Conservation (phyloP, 2,329 filamentous ascomycete genomes). For the Tolypocladium sp. region DNA sequence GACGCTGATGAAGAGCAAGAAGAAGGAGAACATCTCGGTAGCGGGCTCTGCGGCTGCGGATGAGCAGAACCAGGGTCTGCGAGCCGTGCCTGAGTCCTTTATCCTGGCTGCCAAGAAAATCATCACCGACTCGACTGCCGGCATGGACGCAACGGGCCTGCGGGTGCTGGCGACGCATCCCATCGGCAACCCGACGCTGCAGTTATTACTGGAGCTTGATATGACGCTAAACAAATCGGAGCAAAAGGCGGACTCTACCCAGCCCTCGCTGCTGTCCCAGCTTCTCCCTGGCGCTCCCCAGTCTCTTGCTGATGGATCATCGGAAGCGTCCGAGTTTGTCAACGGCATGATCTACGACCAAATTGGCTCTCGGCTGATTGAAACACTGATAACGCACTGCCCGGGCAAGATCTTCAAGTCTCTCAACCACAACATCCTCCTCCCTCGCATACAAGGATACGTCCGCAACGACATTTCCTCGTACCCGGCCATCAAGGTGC, state of each 20-base stretch:
- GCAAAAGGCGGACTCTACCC: slow-evolving; percentile 20
- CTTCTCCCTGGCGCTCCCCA: slow-evolving; percentile 69
- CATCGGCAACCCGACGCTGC: slow-evolving; percentile 86
- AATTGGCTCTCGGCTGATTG: slow-evolving; percentile 81
- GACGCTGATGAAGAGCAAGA: slow-evolving; percentile 79
- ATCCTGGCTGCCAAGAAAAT: slow-evolving; percentile 69
- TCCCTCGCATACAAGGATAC: slow-evolving; percentile 68
- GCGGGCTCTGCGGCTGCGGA: slow-evolving; percentile 41
- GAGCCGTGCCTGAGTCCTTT: slow-evolving; percentile 72
- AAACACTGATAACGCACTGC: slow-evolving; percentile 71
- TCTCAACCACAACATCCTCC: slow-evolving; percentile 72
- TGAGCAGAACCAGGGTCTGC: slow-evolving; percentile 32
- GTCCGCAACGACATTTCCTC: slow-evolving; percentile 84
- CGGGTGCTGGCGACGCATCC: slow-evolving; percentile 80
- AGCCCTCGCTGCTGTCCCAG: slow-evolving; percentile 56
- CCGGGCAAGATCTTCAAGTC: slow-evolving; percentile 88
- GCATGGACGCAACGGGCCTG: slow-evolving; percentile 70
- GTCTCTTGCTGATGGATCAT: slow-evolving; percentile 61
- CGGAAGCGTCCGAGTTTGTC: slow-evolving; percentile 68
- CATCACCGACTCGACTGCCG: slow-evolving; percentile 64
- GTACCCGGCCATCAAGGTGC: slow-evolving; percentile 74
- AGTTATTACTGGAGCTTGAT: slow-evolving; percentile 81
- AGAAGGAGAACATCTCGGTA: slow-evolving; percentile 74
- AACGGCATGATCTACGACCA: slow-evolving; percentile 82
- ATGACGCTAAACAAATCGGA: slow-evolving; percentile 55